These are phyloP conservation scores for Pichia sp. DNA, from an alignment of 1,139 yeast species.

Conservation along the genomic window DNA sequence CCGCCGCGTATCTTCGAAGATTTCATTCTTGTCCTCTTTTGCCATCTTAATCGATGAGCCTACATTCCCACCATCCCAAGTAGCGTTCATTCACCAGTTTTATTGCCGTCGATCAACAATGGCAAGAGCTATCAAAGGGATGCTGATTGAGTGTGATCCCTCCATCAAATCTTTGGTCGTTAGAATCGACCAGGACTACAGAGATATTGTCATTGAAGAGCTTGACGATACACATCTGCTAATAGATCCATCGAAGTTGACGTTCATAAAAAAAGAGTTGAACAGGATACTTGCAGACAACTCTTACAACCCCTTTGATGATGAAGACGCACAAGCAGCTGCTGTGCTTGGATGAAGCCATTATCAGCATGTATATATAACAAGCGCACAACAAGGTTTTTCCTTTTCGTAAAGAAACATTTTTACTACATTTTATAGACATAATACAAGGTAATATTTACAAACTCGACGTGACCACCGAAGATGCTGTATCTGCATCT, in stretches of 20 bases:
- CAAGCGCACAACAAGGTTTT: too few relatives aligned
- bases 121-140: conserved; percentile 40
- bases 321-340: conserved; percentile 30
- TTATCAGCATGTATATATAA: too few relatives aligned
- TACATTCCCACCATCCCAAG: too few relatives aligned
- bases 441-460: neutral
- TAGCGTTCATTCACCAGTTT: too few relatives aligned
- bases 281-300: conserved; percentile 73
- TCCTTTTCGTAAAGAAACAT: too few relatives aligned
- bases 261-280: conserved; percentile 69
- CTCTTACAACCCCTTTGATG: conserved; percentile 83
- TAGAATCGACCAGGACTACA: conserved; percentile 66
- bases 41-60: too few relatives aligned
- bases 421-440: too few relatives aligned
- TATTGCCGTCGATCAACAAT: too few relatives aligned
- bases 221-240: conserved; percentile 86
- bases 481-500: conserved; percentile 3
- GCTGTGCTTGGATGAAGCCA: neutral
- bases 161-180: conserved; percentile 83
- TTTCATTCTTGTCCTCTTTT: neutral
- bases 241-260: conserved; percentile 72
- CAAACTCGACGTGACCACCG: conserved; percentile 3
- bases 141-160: conserved; percentile 56
- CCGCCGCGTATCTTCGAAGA: too few relatives aligned
- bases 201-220: conserved; percentile 72